A percentile compares a stretch with the other conserved stretches of the same genome.
These are phyloP conservation scores for Penicillium silybi DNA, from an alignment of 495 filamentous ascomycete genomes.

Conservation along the genomic window DNA sequence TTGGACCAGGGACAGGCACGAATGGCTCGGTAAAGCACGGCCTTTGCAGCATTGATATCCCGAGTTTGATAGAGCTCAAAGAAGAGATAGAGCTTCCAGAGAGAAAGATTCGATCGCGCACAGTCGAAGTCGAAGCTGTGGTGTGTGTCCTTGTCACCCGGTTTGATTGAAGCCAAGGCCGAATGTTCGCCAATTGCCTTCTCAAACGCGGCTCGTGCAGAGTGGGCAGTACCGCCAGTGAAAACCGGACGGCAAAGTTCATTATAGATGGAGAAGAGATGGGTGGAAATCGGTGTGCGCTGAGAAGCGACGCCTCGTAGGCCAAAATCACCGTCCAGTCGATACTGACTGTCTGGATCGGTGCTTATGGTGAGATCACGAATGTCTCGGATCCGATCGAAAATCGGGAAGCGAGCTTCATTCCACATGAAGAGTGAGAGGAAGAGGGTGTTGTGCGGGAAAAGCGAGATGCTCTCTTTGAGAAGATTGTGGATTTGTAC, in stretches of 20 bases:
- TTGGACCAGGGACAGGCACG: conserved; percentile 74
- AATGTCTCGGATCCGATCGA: conserved; percentile 65
- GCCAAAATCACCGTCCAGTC: not conserved
- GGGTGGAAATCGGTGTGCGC: conserved; percentile 42
- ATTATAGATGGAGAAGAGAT: conserved; percentile 63
- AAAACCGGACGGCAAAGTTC: conserved; percentile 50
- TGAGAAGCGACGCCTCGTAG: not conserved
- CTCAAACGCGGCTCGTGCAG: conserved; percentile 67
- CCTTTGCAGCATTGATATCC: conserved; percentile 43
- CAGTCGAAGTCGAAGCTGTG: conserved; percentile 33
- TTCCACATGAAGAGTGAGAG: conserved; percentile 68
- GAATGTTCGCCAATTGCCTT: conserved; percentile 47
- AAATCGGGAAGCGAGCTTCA: conserved; percentile 61
- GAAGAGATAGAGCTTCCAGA: conserved; percentile 68
- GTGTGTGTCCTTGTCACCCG: conserved; percentile 21
- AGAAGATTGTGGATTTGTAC: conserved; percentile 57
- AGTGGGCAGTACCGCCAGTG: conserved; percentile 53
- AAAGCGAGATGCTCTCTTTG: conserved; percentile 52
- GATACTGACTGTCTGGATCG: not conserved
- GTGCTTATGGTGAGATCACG: not conserved
- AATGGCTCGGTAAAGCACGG: conserved; percentile 44
- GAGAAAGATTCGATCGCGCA: conserved; percentile 36
- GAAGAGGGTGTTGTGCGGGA: conserved; percentile 77
- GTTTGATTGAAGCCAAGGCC: conserved; percentile 5
- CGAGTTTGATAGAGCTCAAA: conserved; percentile 41